Evolutionary conservation across 2,329 filamentous ascomycete genomes (phyloP), one percentile per base, ranked within the genome.

Genomic region (Aspergillus sp.): DNA sequence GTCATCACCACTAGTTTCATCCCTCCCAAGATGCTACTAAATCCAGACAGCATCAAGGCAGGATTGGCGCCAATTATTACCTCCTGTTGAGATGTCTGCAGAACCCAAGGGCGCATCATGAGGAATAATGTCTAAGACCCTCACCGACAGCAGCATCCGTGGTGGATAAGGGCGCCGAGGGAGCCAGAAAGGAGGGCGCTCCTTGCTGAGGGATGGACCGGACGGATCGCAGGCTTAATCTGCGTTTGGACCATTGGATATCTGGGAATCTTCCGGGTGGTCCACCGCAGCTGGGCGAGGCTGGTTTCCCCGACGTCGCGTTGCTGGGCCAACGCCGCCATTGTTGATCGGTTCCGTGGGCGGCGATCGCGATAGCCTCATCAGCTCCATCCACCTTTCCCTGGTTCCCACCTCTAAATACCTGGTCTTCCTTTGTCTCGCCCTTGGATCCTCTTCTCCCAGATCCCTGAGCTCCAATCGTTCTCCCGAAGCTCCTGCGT

Each of bases 341-440:
- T 72, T 72, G 70, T 72, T 72, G 70, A 72, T 67, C 63, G 60
- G 65, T 65, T 66, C 63, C 67, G 59, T 66, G 65, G 63, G 54
- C 57, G 60, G 62, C 64, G 65, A 67, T 69, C 65, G 59, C 53
- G 62, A 64, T 64, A 63, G 61, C 62, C 57, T 62, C 56, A 61
- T 45, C 56, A 50, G 55, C 59, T 58, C 60, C 57, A 62, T 59
- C 59, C 50, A 56, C 56, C 53, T 59, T 66, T 58, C 60, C 56
- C 55, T 64, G 61, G 64, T 64, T 65, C 60, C 64, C 63, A 64
- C 58, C 54, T 57, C 59, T 61, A 60, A 64, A 60, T 59, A 63
- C 63, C 58, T n/a, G n/a, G 61, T 64, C 61, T 60, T 58, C 58
- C 54, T 59, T 59, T 57, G 50, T 52, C 51, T 62, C 63, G 55